Evolutionary conservation across 83 land plant genomes (phyloP).

Genomic region (Picea mariana): DNA sequence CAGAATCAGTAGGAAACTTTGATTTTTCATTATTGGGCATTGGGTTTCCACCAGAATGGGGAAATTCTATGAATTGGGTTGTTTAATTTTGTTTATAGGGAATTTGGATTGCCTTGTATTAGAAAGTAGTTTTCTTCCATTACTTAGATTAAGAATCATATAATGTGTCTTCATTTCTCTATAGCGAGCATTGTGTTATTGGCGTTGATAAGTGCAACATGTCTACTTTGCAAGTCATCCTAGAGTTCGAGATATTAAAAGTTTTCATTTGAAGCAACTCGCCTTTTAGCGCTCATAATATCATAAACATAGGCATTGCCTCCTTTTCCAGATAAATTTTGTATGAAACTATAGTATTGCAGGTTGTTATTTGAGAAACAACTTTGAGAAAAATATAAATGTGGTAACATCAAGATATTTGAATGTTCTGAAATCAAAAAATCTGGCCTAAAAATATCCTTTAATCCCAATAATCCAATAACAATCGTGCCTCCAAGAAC

Average conservation of each 20-base stretch:
- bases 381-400: background rate
- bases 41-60: too few relatives aligned
- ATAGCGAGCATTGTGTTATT: too few relatives aligned
- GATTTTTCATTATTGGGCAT: too few relatives aligned
- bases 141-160: too few relatives aligned
- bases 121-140: too few relatives aligned
- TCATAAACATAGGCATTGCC: constrained; percentile 21
- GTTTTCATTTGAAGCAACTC: constrained; percentile 4
- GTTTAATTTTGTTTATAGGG: too few relatives aligned
- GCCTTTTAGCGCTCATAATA: constrained; percentile 4
- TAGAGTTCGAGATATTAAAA: constrained; percentile 69
- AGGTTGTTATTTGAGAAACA: constrained; percentile 11
- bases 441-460: constrained; percentile 20
- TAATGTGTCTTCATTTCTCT: too few relatives aligned
- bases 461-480: constrained; percentile 58
- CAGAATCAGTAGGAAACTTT: too few relatives aligned
- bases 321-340: constrained; percentile 8
- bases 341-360: background rate
- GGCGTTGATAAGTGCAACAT: too few relatives aligned
- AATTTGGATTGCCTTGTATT: too few relatives aligned
- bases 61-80: too few relatives aligned
- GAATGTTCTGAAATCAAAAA: background rate
- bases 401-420: background rate
- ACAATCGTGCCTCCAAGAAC: constrained; percentile 74
- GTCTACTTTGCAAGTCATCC: constrained; percentile 92